These are phyloP conservation scores for Collybia nuda DNA, from an alignment of 768 basidiomycete genomes.

Conservation along the genomic window DNA sequence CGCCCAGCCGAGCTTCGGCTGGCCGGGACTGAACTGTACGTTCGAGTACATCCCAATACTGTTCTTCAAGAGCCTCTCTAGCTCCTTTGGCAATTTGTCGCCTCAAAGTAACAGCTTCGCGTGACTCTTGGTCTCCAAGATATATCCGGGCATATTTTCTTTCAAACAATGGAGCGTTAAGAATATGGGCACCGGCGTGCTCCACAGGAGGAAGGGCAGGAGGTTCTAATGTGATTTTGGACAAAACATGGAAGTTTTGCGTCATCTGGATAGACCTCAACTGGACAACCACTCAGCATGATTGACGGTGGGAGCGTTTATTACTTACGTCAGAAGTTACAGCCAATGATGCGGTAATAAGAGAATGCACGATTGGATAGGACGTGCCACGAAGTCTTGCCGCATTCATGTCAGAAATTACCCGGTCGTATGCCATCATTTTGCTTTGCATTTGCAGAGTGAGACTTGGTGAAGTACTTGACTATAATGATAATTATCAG, in stretches of 20 bases:
- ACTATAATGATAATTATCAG: conserved; percentile 13
- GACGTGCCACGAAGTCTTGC: conserved; percentile 71
- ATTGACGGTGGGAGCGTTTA: background rate
- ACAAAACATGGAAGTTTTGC: conserved; percentile 70
- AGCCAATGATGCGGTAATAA: conserved; percentile 67
- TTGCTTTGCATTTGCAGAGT: conserved; percentile 84
- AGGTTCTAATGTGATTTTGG: conserved; percentile 77
- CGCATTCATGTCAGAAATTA: conserved; percentile 74
- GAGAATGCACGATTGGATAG: conserved; percentile 72
- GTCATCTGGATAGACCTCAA: conserved; percentile 58
- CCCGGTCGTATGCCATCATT: conserved; percentile 95
- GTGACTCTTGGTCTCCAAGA: conserved; percentile 62
- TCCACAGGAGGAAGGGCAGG: conserved; percentile 73
- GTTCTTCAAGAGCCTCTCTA: conserved; percentile 81
- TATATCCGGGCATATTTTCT: conserved; percentile 83
- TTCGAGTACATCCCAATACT: conserved; percentile 84
- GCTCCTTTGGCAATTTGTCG: conserved; percentile 78
- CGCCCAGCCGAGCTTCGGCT: conserved; percentile 84
- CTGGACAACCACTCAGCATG: conserved; percentile 23
- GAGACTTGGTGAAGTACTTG: conserved; percentile 48
- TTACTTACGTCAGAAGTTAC: conserved; percentile 55
- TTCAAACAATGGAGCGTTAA: conserved; percentile 77
- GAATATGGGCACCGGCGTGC: conserved; percentile 79
- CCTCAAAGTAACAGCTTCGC: conserved; percentile 64
- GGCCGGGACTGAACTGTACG: conserved; percentile 80